Evolutionary conservation across 192 early-diverging fungal species (phyloP), one percentile per base, ranked within the genome.

Genomic region (Coemansia sp.): DNA sequence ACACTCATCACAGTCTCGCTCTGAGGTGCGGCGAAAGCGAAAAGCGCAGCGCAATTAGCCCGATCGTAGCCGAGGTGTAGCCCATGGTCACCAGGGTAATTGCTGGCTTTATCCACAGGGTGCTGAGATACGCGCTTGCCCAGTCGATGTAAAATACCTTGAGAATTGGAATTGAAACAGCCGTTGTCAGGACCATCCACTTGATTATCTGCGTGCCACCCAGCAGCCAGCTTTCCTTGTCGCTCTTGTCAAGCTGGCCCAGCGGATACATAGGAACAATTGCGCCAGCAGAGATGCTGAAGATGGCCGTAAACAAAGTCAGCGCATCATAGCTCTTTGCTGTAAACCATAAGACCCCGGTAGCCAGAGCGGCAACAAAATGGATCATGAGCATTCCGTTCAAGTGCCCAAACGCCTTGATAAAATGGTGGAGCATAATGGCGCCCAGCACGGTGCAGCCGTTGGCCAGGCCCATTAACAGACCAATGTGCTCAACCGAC

Each of bases 61-160:
- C 72, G 36, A 75, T 8, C 7, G 72, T 64, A 26, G 72, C 72
- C 19, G 46, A 55, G 28, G 52, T 31, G 21, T 75, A 75, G 9
- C 72, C 65, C 35, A 48, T 57, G 5, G 64, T 58, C 10, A 61
- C 72, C 19, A 75, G 52, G 36, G 35, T 26, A 2, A 59, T 45
- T 10, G 64, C 72, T 4, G 72, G 72, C 45, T 57, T 64, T 5
- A 75, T 29, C 72, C 72, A 75, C 25, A 56, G 46, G 2, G 61
- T 55, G 25, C 39, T 75, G 25, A 75, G 41, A 38, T 67, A 75
- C 5, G 44, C 21, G 20, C 49, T 60, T 3, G 45, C 72, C 72
- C 72, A 75, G 23, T 75, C 72, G 31, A 75, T 64, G 44, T 75
- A 75, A 48, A 75, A 75, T 19, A 75, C 72, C 30, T 75, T 75